Evolutionary conservation across 1,284 basidiomycete species (phyloP), one percentile per base, ranked within the genome.

Genomic region (Athelia psychrophila): DNA sequence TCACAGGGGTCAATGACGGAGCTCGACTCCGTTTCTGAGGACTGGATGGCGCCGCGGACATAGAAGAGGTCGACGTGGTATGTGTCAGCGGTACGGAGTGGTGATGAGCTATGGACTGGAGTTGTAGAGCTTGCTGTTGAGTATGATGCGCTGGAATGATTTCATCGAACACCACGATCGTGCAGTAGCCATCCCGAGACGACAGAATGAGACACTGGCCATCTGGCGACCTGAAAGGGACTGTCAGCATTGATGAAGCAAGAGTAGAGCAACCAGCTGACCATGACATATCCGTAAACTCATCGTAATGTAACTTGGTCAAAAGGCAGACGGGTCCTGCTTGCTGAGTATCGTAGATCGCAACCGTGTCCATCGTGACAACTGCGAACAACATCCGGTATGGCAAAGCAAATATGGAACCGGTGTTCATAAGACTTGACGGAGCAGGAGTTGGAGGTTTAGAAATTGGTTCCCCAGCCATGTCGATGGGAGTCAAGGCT

Each of bases 341-440:
- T 73, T 99, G 96, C 69, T 99, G 96, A 3, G 96, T 98, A 68
- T 99, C 96, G 69, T 99, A 96, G 52, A 99, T 88, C 51, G 93
- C 82, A 20, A 99, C 87, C 1, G 92, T 90, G 67, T 99, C 96
- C 83, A 95, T 97, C 22, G 96, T 98, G 42, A 95, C 92, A 9
- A 99, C 93, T 0, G 97, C 95, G 64, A 93, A 99, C 40, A 98
- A 71, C 87, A 98, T 93, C 45, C 96, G 81, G 67, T 98, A 98
- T 1, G 95, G 93, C 48, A 98, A 71, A 12, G 91, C 85, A 66
- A 99, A 97, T 6, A 97, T 77, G 24, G 87, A 85, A 16, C 75
- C 76, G 1, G 80, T 77, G 8, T 56, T 62, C 9, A 62, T 53
- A 23, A 68, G 48, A 24, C 57, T 58, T 35, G 57, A 55, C 3